Evolutionary conservation across 2,329 filamentous ascomycete genomes (phyloP), one percentile per base, ranked within the genome.

Genomic region (Apiospora rasikravindrae): DNA sequence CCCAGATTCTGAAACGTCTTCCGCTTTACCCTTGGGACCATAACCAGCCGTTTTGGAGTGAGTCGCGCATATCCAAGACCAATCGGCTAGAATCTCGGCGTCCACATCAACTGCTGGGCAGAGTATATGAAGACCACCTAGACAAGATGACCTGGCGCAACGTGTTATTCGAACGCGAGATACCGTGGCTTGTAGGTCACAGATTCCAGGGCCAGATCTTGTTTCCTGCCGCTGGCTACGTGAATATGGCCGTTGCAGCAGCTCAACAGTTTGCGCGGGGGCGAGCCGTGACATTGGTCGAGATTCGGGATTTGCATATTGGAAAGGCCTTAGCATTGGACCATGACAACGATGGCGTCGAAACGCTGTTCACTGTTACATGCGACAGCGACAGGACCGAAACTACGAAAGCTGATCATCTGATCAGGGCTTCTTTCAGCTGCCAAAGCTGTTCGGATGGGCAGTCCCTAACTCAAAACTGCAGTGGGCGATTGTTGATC

Each of bases 11-110:
- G 6, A 33, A 70, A 1, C 70, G 76, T 29, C 71, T 83, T 1
- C 85, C 85, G 2, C 71, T 74, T 1, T 87, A 87, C 71, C 78
- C 81, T 0, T 87, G 84, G 85, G 82, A 86, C 57, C 84, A 86
- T 74, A 78, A 78, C 1, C 78, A 80, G 40, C 69, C 73, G 0
- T 79, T 81, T 71, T 85, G 82, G 79, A 77, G 80, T 22, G 82
- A 85, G 72, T 81, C 82, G 10, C 78, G 5, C 74, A 83, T 16
- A 81, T 81, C 45, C n/a, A n/a, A n/a, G 7, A 10, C 10, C n/a
- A 7, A 24, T n/a, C 47, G 47, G 7, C 22, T 24, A 22, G 42
- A 14, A 16, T 7, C 47, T 10, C 3, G 47, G 7, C 2, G n/a
- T n/a, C 47, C 22, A n/a, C 47, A 51, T 19, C 16, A 51, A 2